Evolutionary conservation across 1,284 basidiomycete species (phyloP).

Genomic region (Austropuccinia psidii): DNA sequence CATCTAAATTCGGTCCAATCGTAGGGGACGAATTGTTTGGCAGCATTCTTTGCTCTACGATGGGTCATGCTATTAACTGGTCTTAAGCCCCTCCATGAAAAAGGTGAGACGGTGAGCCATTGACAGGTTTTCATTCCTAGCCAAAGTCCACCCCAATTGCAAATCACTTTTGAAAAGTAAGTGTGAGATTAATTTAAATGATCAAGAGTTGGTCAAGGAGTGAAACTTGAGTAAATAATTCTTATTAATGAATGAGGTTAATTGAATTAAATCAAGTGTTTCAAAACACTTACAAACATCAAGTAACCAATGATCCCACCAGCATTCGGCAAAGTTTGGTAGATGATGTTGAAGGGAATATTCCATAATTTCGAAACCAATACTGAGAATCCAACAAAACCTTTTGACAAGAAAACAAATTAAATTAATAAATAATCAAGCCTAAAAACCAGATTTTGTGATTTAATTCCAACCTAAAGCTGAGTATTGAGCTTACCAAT

Average conservation of each 20-base stretch:
- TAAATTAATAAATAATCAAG: neutral
- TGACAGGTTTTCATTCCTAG: constrained; percentile 72
- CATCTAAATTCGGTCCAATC: constrained; percentile 79
- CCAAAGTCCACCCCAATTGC: constrained; percentile 76
- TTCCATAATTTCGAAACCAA: constrained; percentile 74
- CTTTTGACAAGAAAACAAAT: neutral
- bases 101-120: constrained; percentile 64
- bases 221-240: neutral
- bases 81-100: constrained; percentile 47
- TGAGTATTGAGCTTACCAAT: constrained; percentile 54
- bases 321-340: constrained; percentile 64
- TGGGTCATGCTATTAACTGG: constrained; percentile 53
- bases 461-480: neutral
- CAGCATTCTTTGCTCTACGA: constrained; percentile 63
- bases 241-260: neutral
- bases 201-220: neutral
- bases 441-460: neutral
- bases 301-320: constrained; percentile 60
- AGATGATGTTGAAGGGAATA: constrained; percentile 74
- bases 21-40: constrained; percentile 71
- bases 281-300: constrained; percentile 56
- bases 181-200: neutral
- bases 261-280: neutral
- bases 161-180: constrained; percentile 51
- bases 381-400: constrained; percentile 74